Evolutionary conservation across 2,329 filamentous ascomycete genomes (phyloP), one percentile per base, ranked within the genome.

Genomic region (Xylariaceae sp.): DNA sequence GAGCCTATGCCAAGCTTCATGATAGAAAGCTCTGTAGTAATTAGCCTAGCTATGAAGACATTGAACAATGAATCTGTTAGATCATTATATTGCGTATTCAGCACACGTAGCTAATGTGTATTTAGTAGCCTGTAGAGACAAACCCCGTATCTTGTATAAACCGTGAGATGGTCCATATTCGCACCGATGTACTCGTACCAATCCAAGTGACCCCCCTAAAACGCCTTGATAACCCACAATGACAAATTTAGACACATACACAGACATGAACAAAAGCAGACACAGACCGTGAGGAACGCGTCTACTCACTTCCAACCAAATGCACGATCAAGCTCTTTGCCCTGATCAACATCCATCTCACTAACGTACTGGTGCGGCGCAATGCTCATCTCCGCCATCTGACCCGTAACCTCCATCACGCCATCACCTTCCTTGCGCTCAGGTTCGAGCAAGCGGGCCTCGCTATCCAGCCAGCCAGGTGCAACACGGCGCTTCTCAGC

Each of bases 401-500:
- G 70, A 39, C 57, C 66, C 4, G 63, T 64, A 15, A 68, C 65
- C 4, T 64, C 63, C 1, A 60, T 62, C 6, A 59, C 58, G 4
- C 30, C 39, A 4, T 45, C 23, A 8, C n/a, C 18, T 4, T 66
- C 71, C 23, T 74, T 75, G 67, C 78, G 81, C 74, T 88, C 84
- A 0, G 89, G 89, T 74, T 88, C 82, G 55, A 93, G 73, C 52
- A 93, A 75, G 56, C 85, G 78, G 54, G 83, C 82, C 57, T 90
- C 86, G 67, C 88, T 88, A 68, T 93, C 89, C 67, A 93, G 75
- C 88, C 89, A 94, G 0, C 90, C 89, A 0, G 89, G 90, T 9
- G 90, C 90, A 15, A 92, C 82, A 57, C 88, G 78, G 65, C 90
- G 79, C 80, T 92, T 93, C 82, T 92, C 89, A 3, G 87, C 88